A percentile compares a stretch with the other conserved stretches of the same genome.
phyloP scores from a whole-genome alignment of 2,329 filamentous ascomycete species.

The Ophiocordyceps camponoti-floridani region DNA sequence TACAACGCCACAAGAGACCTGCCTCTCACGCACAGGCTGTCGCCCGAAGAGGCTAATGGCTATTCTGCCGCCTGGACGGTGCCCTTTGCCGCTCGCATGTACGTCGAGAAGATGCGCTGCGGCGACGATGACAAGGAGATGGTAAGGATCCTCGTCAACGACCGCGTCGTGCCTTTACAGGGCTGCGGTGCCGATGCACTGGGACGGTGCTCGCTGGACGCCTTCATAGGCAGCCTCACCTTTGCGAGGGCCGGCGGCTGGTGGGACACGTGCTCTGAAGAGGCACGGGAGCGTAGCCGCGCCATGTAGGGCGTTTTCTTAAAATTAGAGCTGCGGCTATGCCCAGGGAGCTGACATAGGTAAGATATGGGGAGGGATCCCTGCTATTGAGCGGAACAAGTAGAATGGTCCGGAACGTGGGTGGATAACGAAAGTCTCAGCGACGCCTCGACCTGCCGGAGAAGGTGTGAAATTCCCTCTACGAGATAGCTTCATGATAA shows the following conservation, averaged over 20 bases:
- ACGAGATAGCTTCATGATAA: no score
- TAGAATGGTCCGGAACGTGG: no score
- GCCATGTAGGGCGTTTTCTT: no score
- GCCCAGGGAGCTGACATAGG: no score
- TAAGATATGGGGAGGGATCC: no score
- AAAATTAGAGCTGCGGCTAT: no score
- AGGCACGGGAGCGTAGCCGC: neutral
- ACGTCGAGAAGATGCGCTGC: slow-evolving; percentile 78
- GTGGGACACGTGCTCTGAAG: slow-evolving; percentile 46
- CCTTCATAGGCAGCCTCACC: slow-evolving; percentile 56
- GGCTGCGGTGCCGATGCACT: slow-evolving; percentile 52
- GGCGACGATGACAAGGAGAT: slow-evolving; percentile 38
- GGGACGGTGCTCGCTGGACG: slow-evolving; percentile 51
- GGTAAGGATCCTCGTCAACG: slow-evolving; percentile 69
- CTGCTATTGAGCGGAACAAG: no score
- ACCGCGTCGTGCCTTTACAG: slow-evolving; percentile 55
- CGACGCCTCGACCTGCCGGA: no score
- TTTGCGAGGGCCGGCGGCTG: slow-evolving; percentile 57
- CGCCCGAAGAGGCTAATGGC: slow-evolving; percentile 37
- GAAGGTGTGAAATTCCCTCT: no score
- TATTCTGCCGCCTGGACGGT: slow-evolving; percentile 66
- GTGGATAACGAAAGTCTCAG: no score
- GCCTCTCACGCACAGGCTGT: slow-evolving; percentile 28
- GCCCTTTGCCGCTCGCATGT: slow-evolving; percentile 64
- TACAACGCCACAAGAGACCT: slow-evolving; percentile 48